Evolutionary conservation across 129 eudicot genomes (phyloP), one percentile per base, ranked within the genome.

Genomic region (Pulicaria dysenterica): DNA sequence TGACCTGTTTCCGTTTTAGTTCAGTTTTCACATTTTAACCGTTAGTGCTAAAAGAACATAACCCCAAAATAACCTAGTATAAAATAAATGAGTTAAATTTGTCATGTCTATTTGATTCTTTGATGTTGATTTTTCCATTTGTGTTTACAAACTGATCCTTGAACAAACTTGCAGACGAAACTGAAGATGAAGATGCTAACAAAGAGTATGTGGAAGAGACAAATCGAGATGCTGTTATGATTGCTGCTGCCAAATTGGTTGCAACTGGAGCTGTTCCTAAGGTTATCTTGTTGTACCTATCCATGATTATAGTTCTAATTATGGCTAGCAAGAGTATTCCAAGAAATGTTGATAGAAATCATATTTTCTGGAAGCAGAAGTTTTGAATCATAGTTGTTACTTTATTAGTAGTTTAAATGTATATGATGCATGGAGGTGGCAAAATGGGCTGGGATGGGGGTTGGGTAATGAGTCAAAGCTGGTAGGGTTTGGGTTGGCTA

Each of bases 161-260:
- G 39, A 42, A 77, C 66, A 47, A 70, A 61, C 56, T 34, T 75
- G 75, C 90, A 94, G 98, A 85, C 79, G 97, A 94, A 58, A 82
- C 83, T 2, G 96, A 95, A 67, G 99, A 88, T 38, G 96, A 86
- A 85, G 97, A 94, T 77, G 94, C 73, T 60, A 88, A 83, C 73
- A 85, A 81, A 80, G 99, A 95, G 79, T 95, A 95, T 44, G 69
- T 86, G 50, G 99, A 95, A 86, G 97, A 90, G 73, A 88, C 93
- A 55, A 95, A 81, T 64, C 77, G 82, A 65, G 99, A 95, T 72
- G 80, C 95, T 1, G 83, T 86, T 67, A 88, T 95, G 87, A 85
- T 90, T 82, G 96, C 91, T 81, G 91, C 92, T 44, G 82, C 89
- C 45, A 88, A 95, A 77, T 78, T 95, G 83, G 88, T 95, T 77